A percentile compares a stretch with the other conserved stretches of the same genome.
These are phyloP conservation scores for Aspergillus caelatus DNA, from an alignment of 2,329 filamentous ascomycete genomes.

Conservation along the genomic window DNA sequence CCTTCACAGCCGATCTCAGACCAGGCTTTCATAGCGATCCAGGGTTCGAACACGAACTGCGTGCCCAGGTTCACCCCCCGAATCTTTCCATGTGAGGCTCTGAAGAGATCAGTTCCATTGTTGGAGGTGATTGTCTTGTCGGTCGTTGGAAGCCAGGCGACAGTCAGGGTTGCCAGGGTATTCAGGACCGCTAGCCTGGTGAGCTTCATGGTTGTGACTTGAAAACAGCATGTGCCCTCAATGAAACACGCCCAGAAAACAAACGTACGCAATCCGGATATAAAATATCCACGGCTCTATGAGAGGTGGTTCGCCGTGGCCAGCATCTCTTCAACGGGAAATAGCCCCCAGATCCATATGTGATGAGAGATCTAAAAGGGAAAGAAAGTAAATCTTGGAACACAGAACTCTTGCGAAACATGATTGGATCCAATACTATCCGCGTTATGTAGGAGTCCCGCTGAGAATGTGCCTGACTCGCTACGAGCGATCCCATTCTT, in stretches of 20 bases:
- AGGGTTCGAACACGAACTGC: slow-evolving; percentile 58
- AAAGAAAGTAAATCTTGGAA: neutral
- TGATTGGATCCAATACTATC: neutral
- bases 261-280: neutral
- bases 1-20: slow-evolving; percentile 51
- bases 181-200: neutral
- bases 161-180: neutral
- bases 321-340: neutral
- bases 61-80: slow-evolving; percentile 60
- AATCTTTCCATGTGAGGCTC: slow-evolving; percentile 43
- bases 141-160: slow-evolving; percentile 31
- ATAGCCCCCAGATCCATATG: neutral
- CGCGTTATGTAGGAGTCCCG: neutral
- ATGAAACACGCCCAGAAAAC: neutral
- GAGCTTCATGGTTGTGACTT: neutral
- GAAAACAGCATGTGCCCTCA: neutral
- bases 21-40: slow-evolving; percentile 55
- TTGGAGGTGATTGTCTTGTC: slow-evolving; percentile 27
- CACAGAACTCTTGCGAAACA: neutral
- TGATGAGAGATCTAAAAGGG: neutral
- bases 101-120: slow-evolving; percentile 30
- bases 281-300: neutral
- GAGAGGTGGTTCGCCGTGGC: neutral
- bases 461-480: neutral
- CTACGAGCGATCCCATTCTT: neutral